phyloP scores from a whole-genome alignment of 306 rosid species.

The Dalbergia oliveri region DNA sequence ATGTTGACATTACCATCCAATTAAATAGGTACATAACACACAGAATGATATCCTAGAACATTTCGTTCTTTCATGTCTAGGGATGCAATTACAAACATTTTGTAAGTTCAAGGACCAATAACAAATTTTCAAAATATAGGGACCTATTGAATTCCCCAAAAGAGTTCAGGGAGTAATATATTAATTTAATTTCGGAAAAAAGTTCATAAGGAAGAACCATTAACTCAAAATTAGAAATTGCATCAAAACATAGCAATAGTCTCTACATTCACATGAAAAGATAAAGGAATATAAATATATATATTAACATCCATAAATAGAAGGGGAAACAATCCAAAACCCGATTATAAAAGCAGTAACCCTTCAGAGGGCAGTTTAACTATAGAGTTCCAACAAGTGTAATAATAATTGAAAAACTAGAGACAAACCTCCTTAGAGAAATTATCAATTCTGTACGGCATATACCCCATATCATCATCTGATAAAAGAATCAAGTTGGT shows the following conservation, averaged over 20 bases:
- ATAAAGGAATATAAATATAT: constrained; percentile 4
- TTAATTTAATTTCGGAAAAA: background rate
- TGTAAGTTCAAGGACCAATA: no score
- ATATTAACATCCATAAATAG: background rate
- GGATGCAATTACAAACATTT: no score
- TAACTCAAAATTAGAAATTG: background rate
- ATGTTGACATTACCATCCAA: no score
- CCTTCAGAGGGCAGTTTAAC: constrained; percentile 19
- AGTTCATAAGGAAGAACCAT: background rate
- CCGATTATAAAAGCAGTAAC: constrained; percentile 20
- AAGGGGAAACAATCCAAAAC: constrained; percentile 28
- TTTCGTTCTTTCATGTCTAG: no score
- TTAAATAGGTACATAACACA: no score
- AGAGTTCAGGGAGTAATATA: no score
- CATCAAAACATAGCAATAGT: background rate
- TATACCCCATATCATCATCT: constrained; percentile 93
- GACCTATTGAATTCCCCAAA: no score
- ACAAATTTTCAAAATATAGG: no score
- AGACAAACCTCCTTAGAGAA: constrained; percentile 90
- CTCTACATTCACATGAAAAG: constrained; percentile 16
- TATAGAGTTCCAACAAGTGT: constrained; percentile 30
- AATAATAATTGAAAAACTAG: constrained; percentile 31
- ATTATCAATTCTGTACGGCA: constrained; percentile 98
- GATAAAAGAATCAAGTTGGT: constrained; percentile 94
- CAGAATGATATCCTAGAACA: no score